A percentile compares a stretch with the other conserved stretches of the same genome.
Conservation (phyloP, 2,329 filamentous ascomycete genomes). For the Leptosphaerulina australis region DNA sequence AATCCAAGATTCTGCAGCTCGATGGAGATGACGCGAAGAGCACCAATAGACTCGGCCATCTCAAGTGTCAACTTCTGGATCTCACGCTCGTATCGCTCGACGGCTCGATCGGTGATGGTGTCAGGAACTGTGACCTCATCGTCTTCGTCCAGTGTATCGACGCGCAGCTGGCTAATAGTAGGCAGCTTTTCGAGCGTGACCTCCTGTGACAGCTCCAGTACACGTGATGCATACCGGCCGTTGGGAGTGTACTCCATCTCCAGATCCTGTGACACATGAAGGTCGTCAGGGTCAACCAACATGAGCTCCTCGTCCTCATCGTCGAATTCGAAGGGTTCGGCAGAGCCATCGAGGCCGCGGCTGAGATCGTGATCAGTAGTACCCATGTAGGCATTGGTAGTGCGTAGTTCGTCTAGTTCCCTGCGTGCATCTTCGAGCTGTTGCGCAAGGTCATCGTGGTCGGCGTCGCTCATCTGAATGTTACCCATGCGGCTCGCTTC, state of each 20-base stretch:
- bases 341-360: slow-evolving; percentile 25
- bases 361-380: slow-evolving; percentile 30
- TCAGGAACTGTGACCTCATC: slow-evolving; percentile 31
- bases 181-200: slow-evolving; percentile 38
- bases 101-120: slow-evolving; percentile 45
- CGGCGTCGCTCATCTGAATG: slow-evolving; percentile 48
- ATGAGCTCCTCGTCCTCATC: slow-evolving; percentile 41
- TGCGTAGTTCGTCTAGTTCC: slow-evolving; percentile 46
- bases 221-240: slow-evolving; percentile 40
- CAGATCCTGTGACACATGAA: slow-evolving; percentile 38
- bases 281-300: slow-evolving; percentile 44
- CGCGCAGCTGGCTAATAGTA: slow-evolving; percentile 32
- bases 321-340: slow-evolving; percentile 30
- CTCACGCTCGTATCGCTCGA: slow-evolving; percentile 48
- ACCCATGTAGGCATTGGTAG: slow-evolving; percentile 40
- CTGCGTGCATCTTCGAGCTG: slow-evolving; percentile 43
- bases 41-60: slow-evolving; percentile 49
- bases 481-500: slow-evolving; percentile 46
- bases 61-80: slow-evolving; percentile 48
- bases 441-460: slow-evolving; percentile 41
- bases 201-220: slow-evolving; percentile 36
- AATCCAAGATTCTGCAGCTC: slow-evolving; percentile 54
- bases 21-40: slow-evolving; percentile 51
- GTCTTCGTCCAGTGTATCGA: slow-evolving; percentile 34
- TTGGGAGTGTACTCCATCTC: slow-evolving; percentile 35